phyloP scores from a whole-genome alignment of 73 alveolate genomes.

The Paramecium sonneborni region DNA sequence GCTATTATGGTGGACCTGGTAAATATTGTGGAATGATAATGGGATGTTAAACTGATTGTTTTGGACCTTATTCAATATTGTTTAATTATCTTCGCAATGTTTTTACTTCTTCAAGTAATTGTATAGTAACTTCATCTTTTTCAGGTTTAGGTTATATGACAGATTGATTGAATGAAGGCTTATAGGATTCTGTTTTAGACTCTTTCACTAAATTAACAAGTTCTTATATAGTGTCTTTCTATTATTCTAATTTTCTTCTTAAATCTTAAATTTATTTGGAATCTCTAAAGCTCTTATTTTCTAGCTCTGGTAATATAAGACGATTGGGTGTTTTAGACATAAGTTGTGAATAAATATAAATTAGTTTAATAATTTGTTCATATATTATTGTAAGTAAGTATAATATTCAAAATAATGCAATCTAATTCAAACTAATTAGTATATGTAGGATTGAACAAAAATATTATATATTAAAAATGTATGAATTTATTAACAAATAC shows the following conservation, averaged over 20 bases:
- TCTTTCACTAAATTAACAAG: neutral
- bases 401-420: neutral
- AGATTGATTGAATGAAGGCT: neutral
- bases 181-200: neutral
- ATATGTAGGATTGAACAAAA: neutral
- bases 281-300: constrained; percentile 5
- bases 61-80: constrained; percentile 20
- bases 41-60: neutral
- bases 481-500: constrained; percentile 8
- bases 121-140: neutral
- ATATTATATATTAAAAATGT: neutral
- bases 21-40: neutral
- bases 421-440: neutral
- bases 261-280: neutral
- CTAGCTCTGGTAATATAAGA: neutral
- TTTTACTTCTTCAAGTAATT: constrained; percentile 1
- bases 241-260: neutral
- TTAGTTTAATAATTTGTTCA: neutral
- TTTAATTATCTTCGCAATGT: neutral
- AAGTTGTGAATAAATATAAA: neutral
- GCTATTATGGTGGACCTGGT: neutral
- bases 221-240: neutral
- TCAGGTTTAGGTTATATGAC: neutral
- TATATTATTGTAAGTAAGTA: neutral
- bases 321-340: neutral